Evolutionary conservation across 1,284 basidiomycete species (phyloP), one percentile per base, ranked within the genome.

Genomic region (Vanrija sp.): DNA sequence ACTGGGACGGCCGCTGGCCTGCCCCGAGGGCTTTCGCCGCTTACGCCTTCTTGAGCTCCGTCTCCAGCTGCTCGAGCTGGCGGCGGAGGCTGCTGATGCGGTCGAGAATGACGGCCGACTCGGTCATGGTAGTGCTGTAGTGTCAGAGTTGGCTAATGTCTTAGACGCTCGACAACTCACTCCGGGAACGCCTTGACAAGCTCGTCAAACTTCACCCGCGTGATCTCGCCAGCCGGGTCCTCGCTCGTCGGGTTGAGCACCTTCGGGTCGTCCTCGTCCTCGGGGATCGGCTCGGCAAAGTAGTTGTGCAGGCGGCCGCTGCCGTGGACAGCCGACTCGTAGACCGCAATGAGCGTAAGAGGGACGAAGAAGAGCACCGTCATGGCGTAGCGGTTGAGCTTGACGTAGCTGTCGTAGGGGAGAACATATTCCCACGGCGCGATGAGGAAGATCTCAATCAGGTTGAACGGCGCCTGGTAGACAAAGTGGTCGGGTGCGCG

Each of bases 381-480:
- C 89, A 97, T 92, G 47, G 90, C 78, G 61, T 79, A 69, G 47
- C 85, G 84, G 73, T 96, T 96, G 57, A 93, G 73, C 82, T 85
- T 16, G 43, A 63, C 61, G 57, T 75, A 73, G 47, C 54, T 54
- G 43, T 58, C 45, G 14, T 44, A 46, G 0, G 71, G 56, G 16
- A 73, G 52, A 43, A 69, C 23, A 38, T 66, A 92, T 88, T 95
- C 92, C 45, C 89, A 79, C 14, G 93, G 93, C 0, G 85, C 88
- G 54, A 95, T 78, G 41, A 95, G 76, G 63, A 91, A 74, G 0
- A 81, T 78, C 74, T 97, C 94, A 57, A 95, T 77, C 43, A 97
- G 78, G 70, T 96, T 98, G 80, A 95, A 82, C 0, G 54, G 52
- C 9, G 57, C 68, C 48, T 41, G 69, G 64, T 75, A 81, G 53